Percentiles rank a stretch among this genome's conserved stretches.
Conservation (phyloP, 2,329 filamentous ascomycete species). For the Aspergillus ibericus region DNA sequence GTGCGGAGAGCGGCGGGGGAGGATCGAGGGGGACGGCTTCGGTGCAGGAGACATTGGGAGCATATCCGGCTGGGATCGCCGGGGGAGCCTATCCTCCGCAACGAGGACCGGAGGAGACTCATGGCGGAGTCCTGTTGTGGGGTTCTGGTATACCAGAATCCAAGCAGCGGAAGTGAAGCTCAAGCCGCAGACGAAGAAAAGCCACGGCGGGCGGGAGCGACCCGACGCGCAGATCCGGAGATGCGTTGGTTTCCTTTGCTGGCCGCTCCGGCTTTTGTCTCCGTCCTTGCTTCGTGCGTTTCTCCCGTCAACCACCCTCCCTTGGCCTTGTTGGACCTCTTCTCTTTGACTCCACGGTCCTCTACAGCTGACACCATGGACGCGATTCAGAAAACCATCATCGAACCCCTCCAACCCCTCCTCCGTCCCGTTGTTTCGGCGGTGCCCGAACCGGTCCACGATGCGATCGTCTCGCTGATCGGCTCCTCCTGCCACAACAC, state of each 20-base stretch:
- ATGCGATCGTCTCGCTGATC: constrained; percentile 75
- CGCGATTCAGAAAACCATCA: constrained; percentile 39
- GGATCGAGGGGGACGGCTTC: constrained; percentile 18
- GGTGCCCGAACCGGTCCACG: constrained; percentile 71
- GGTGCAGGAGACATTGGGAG: constrained; percentile 34
- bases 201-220: constrained; percentile 28
- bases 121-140: constrained; percentile 24
- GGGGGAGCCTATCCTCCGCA: constrained; percentile 33
- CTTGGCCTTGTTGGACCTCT: background rate
- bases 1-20: constrained; percentile 27
- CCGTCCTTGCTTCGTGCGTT: background rate
- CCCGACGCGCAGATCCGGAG: constrained; percentile 27
- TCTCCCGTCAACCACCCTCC: background rate
- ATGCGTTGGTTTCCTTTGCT: background rate
- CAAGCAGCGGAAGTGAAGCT: background rate
- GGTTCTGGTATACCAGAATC: background rate
- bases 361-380: constrained; percentile 36
- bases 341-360: background rate
- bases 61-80: constrained; percentile 34
- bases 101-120: constrained; percentile 40
- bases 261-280: background rate
- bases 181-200: constrained; percentile 21
- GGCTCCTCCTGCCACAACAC: constrained; percentile 81
- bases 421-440: constrained; percentile 69
- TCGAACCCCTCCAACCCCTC: constrained; percentile 46